phyloP scores from a whole-genome alignment of 2,329 filamentous ascomycete genomes.

The Aspergillus sp. region DNA sequence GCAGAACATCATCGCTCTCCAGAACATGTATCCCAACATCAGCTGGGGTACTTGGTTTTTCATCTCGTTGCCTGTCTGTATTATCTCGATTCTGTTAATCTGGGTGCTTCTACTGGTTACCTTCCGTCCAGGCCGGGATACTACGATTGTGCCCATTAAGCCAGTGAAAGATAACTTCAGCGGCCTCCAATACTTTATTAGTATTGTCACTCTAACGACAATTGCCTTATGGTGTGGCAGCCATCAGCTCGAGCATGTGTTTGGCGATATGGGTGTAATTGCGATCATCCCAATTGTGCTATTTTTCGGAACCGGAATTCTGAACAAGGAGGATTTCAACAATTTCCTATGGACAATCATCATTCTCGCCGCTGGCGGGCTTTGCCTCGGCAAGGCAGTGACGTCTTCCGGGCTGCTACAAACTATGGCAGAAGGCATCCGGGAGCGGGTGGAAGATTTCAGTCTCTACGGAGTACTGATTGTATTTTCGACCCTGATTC shows the following conservation, averaged over 20 bases:
- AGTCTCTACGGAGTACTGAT: conserved; percentile 83
- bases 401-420: conserved; percentile 89
- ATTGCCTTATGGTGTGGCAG: conserved; percentile 91
- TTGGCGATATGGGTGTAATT: conserved; percentile 98
- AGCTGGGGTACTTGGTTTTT: conserved; percentile 98
- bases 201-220: conserved; percentile 74
- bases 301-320: conserved; percentile 93
- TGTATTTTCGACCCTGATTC: conserved; percentile 78
- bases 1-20: conserved; percentile 93
- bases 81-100: conserved; percentile 82
- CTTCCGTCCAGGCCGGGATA: conserved; percentile 81
- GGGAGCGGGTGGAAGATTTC: conserved; percentile 69
- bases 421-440: conserved; percentile 79
- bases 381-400: conserved; percentile 91
- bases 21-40: conserved; percentile 89
- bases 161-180: conserved; percentile 86
- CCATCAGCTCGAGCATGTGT: conserved; percentile 81
- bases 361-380: conserved; percentile 89
- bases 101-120: conserved; percentile 83
- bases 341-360: conserved; percentile 99
- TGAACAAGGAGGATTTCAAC: conserved; percentile 99
- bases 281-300: conserved; percentile 93
- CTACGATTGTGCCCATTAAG: conserved; percentile 86
- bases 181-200: conserved; percentile 90
- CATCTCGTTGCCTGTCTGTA: conserved; percentile 86